Conservation (phyloP, 179 eudicot species). For the Heliamphora pulchella region DNA sequence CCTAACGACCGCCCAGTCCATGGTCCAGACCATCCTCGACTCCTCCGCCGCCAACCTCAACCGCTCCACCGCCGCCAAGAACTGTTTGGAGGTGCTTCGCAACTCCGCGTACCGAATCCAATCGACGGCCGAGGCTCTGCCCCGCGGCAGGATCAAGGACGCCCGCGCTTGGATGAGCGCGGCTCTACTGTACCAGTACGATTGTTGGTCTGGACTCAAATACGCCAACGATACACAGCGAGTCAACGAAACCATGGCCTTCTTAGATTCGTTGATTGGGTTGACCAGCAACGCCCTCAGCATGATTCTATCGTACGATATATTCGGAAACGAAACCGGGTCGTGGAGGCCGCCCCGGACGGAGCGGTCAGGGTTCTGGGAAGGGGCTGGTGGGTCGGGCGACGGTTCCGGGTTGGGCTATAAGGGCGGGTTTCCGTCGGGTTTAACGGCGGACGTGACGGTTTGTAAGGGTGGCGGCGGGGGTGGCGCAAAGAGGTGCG, state of each 20-base stretch:
- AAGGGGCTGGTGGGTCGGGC: conserved; percentile 15
- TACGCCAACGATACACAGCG: conserved; percentile 56
- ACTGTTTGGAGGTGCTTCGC: conserved; percentile 45
- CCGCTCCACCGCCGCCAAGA: conserved; percentile 50
- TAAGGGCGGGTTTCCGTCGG: conserved; percentile 29
- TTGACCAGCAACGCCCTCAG: conserved; percentile 53
- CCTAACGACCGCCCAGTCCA: conserved; percentile 35
- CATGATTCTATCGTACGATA: conserved; percentile 44
- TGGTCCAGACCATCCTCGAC: conserved; percentile 42
- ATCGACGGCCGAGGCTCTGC: conserved; percentile 23
- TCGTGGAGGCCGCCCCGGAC: conserved; percentile 60
- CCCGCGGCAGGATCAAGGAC: conserved; percentile 44
- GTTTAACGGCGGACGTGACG: conserved; percentile 39
- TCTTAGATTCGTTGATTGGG: conserved; percentile 36
- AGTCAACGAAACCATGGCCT: conserved; percentile 54
- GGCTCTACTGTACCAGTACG: conserved; percentile 61
- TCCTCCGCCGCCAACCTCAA: conserved; percentile 45
- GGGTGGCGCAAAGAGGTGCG: conserved; percentile 22
- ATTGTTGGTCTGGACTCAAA: conserved; percentile 69
- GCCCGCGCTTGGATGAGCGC: conserved; percentile 77
- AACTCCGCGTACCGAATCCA: conserved; percentile 38
- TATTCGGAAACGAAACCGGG: conserved; percentile 32
- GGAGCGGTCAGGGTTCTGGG: conserved; percentile 85
- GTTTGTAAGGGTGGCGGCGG: conserved; percentile 53
- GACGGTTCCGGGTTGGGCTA: conserved; percentile 9